phyloP scores from a whole-genome alignment of 2,329 filamentous ascomycete species.

The Stenocarpella maydis region DNA sequence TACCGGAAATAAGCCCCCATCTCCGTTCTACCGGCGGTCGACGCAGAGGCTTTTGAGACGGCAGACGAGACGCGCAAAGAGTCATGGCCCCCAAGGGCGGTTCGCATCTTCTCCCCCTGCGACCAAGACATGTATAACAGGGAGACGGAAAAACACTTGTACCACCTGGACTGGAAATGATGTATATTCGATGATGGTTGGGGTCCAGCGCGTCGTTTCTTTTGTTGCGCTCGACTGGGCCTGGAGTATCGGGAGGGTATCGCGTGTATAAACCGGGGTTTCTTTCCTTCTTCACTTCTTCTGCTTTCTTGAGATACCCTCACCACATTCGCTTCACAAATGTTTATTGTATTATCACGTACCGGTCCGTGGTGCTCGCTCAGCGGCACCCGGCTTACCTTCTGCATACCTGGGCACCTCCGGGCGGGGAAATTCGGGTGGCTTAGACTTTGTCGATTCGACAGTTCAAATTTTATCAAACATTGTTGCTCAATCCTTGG shows the following conservation, averaged over 20 bases:
- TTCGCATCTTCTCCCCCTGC: background rate
- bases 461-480: background rate
- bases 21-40: background rate
- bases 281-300: constrained; percentile 3
- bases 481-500: background rate
- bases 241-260: constrained; percentile 24
- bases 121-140: constrained; percentile 11
- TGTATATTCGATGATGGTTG: constrained; percentile 1
- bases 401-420: constrained; percentile 25
- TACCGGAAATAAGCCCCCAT: constrained; percentile 2
- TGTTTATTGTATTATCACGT: background rate
- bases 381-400: background rate
- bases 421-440: constrained; percentile 11
- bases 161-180: constrained; percentile 11
- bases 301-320: constrained; percentile 3
- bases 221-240: constrained; percentile 4
- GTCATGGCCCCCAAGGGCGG: constrained; percentile 6
- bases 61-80: background rate
- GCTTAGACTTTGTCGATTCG: background rate
- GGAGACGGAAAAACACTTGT: constrained; percentile 9
- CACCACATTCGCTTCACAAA: constrained; percentile 11
- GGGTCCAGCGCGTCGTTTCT: constrained; percentile 3
- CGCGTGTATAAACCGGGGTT: constrained; percentile 16
- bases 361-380: background rate
- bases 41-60: background rate